phyloP scores from a whole-genome alignment of 1,139 yeast species.

The Casaregolazyma suthepensis region DNA sequence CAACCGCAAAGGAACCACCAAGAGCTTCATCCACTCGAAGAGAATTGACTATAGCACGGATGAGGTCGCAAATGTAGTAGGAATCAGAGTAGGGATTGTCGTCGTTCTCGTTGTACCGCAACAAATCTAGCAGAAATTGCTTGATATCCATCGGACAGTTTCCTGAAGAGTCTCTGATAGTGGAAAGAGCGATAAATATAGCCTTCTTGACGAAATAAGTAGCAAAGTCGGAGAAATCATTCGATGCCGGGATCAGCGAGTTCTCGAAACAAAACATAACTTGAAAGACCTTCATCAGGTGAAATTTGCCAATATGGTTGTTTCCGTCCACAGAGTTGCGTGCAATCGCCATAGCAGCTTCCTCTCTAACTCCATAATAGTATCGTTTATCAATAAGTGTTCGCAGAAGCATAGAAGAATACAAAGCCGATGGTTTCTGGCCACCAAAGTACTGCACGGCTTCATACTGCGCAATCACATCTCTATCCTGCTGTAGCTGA shows the following conservation, averaged over 20 bases:
- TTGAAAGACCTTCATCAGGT: conserved; percentile 65
- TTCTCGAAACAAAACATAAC: conserved; percentile 66
- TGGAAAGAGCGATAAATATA: conserved; percentile 57
- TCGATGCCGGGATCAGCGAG: conserved; percentile 64
- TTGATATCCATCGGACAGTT: conserved; percentile 61
- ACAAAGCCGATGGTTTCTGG: conserved; percentile 53
- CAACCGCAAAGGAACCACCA: conserved; percentile 8
- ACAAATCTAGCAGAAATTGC: conserved; percentile 58
- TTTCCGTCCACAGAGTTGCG: conserved; percentile 56
- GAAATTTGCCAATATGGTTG: conserved; percentile 64
- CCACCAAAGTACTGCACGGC: conserved; percentile 70
- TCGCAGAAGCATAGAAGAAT: conserved; percentile 72
- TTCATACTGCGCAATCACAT: conserved; percentile 90
- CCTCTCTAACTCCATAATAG: conserved; percentile 81
- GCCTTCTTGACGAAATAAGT: conserved; percentile 64
- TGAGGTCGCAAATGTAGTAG: conserved; percentile 54
- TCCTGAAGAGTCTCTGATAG: conserved; percentile 56
- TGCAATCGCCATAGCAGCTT: conserved; percentile 79
- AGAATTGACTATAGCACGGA: conserved; percentile 50
- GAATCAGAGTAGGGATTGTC: conserved; percentile 74
- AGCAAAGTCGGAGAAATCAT: conserved; percentile 68
- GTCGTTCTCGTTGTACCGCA: conserved; percentile 81
- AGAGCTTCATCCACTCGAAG: conserved; percentile 23
- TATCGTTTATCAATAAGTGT: conserved; percentile 81
- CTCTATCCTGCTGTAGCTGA: conserved; percentile 89